A percentile compares a stretch with the other conserved stretches of the same genome.
phyloP scores from a whole-genome alignment of 2,329 filamentous ascomycete species.

The Colletotrichum caudatum region DNA sequence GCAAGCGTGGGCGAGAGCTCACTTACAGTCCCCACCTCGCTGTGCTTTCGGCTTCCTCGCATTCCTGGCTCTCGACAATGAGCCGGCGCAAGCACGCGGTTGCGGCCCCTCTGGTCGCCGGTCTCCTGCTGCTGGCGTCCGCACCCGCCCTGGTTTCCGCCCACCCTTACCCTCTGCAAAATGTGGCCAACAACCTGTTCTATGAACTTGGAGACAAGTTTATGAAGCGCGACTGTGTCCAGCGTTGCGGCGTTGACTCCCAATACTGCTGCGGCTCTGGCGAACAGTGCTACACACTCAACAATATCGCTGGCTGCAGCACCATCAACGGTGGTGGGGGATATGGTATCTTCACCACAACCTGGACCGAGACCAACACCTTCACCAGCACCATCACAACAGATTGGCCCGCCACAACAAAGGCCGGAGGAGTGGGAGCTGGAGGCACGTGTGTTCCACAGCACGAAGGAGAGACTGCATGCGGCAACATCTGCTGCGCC shows the following conservation, averaged over 20 bases:
- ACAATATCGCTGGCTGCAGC: slow-evolving; percentile 64
- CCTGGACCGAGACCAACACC: slow-evolving; percentile 71
- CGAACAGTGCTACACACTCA: slow-evolving; percentile 64
- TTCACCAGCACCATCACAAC: slow-evolving; percentile 70
- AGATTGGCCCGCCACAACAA: slow-evolving; percentile 59
- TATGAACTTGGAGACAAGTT: slow-evolving; percentile 63
- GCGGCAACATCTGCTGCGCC: slow-evolving; percentile 78
- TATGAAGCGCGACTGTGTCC: slow-evolving; percentile 62
- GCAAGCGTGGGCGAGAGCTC: slow-evolving; percentile 17
- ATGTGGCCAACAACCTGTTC: slow-evolving; percentile 56
- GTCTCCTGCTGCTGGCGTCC: slow-evolving; percentile 55
- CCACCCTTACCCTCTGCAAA: slow-evolving; percentile 58
- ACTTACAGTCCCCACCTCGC: slow-evolving; percentile 7
- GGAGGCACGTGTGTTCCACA: slow-evolving; percentile 63
- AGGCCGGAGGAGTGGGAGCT: slow-evolving; percentile 45
- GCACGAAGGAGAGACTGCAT: slow-evolving; percentile 68
- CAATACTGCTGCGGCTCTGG: slow-evolving; percentile 66
- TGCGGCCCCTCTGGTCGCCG: slow-evolving; percentile 39
- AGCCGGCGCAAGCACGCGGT: slow-evolving; percentile 25
- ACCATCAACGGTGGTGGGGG: slow-evolving; percentile 50
- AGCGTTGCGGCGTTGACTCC: slow-evolving; percentile 66
- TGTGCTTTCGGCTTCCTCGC: slow-evolving; percentile 22
- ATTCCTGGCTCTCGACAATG: slow-evolving; percentile 51
- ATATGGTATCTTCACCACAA: slow-evolving; percentile 62
- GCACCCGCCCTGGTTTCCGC: slow-evolving; percentile 53